phyloP scores from a whole-genome alignment of 2,329 filamentous ascomycete species.

The Cephalotrichum gorgonifer region DNA sequence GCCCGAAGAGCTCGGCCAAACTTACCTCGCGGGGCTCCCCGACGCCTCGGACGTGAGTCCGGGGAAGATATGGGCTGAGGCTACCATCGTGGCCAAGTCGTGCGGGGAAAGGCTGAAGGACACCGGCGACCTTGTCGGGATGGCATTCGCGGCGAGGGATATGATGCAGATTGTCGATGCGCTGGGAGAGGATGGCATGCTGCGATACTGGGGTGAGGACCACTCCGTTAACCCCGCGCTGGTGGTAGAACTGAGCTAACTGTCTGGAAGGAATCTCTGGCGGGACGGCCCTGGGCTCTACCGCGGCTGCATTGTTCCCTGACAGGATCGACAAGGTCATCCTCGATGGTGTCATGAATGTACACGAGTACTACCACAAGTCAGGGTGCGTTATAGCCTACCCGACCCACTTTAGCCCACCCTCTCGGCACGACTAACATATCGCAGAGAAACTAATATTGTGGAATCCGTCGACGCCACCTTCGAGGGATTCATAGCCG shows the following conservation, averaged over 20 bases:
- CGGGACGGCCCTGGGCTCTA: conserved; percentile 26
- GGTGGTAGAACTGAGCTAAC: neutral
- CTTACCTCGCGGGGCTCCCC: neutral
- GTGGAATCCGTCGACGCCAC: conserved; percentile 42
- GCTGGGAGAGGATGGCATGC: conserved; percentile 23
- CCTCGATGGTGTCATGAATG: conserved; percentile 24
- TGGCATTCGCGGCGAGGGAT: conserved; percentile 24
- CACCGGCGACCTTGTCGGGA: conserved; percentile 17
- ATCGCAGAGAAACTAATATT: conserved; percentile 11
- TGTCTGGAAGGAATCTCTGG: conserved; percentile 24
- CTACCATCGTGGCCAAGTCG: conserved; percentile 9
- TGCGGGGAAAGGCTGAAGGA: conserved; percentile 14
- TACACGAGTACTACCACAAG: conserved; percentile 17
- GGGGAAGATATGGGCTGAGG: conserved; percentile 11
- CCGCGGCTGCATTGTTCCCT: conserved; percentile 29
- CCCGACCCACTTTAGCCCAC: neutral
- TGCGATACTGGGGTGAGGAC: conserved; percentile 23
- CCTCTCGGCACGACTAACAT: neutral
- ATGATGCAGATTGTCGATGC: conserved; percentile 26
- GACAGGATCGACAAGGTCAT: conserved; percentile 26
- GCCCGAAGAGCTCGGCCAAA: neutral
- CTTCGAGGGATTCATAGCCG: conserved; percentile 39
- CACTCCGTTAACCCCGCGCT: too few species aligned
- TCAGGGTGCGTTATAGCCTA: neutral
- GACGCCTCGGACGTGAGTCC: conserved; percentile 8